Conservation (phyloP, 768 basidiomycete species). For the Coprinellus aureogranulatus region DNA sequence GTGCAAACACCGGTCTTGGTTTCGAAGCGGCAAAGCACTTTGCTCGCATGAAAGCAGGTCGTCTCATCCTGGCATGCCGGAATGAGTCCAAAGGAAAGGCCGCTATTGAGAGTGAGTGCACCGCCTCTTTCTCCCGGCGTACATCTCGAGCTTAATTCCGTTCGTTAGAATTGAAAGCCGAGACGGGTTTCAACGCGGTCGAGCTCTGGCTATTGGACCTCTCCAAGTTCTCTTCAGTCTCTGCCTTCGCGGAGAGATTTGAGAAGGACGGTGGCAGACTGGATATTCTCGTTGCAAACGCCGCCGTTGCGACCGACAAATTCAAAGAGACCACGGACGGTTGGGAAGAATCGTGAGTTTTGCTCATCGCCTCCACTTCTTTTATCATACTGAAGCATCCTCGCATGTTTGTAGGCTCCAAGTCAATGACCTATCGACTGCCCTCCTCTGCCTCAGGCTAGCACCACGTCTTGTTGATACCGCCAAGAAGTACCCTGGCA, state of each 20-base stretch:
- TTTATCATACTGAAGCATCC: neutral
- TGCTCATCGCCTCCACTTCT: neutral
- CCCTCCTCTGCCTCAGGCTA: constrained; percentile 36
- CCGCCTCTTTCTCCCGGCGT: neutral
- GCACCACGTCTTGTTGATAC: constrained; percentile 40
- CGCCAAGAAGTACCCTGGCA: constrained; percentile 20
- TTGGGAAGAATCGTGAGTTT: constrained; percentile 39
- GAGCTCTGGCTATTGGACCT: constrained; percentile 44
- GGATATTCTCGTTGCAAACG: constrained; percentile 46
- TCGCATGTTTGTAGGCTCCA: constrained; percentile 33
- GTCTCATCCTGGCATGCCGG: constrained; percentile 39
- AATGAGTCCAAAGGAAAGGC: constrained; percentile 32
- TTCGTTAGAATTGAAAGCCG: constrained; percentile 23
- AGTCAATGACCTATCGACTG: constrained; percentile 40
- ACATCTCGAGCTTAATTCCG: neutral
- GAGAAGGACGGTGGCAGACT: constrained; percentile 31
- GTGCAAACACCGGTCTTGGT: constrained; percentile 52
- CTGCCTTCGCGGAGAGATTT: constrained; percentile 34
- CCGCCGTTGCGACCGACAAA: constrained; percentile 16
- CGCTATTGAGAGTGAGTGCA: constrained; percentile 32
- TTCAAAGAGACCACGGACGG: constrained; percentile 35
- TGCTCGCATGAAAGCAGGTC: constrained; percentile 40
- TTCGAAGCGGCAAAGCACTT: constrained; percentile 47
- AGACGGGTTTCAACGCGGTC: constrained; percentile 31
- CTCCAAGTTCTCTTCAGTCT: constrained; percentile 38